Conservation (phyloP, 1,139 yeast genomes). For the Magnusiomyces starmeri region DNA sequence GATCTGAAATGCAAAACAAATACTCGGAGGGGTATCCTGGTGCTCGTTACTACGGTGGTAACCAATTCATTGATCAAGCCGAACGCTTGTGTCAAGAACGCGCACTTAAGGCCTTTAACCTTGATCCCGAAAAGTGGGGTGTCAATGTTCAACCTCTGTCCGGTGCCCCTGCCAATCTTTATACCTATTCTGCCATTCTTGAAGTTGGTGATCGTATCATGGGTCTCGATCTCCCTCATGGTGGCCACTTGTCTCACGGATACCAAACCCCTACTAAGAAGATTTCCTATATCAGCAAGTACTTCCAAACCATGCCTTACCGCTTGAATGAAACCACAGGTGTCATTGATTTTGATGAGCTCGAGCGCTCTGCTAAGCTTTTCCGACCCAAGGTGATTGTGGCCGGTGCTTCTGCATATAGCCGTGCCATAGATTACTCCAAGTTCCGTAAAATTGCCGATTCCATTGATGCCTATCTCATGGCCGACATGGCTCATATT, state of each 20-base stretch:
- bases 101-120: constrained; percentile 79
- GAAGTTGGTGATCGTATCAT: constrained; percentile 91
- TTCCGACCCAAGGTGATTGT: constrained; percentile 94
- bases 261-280: constrained; percentile 94
- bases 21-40: constrained; percentile 99
- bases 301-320: constrained; percentile 98
- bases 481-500: constrained; percentile 98
- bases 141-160: constrained; percentile 94
- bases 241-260: constrained; percentile 97
- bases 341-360: constrained; percentile 86
- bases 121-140: constrained; percentile 87
- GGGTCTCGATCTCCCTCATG: constrained; percentile 97
- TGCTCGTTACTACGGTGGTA: constrained; percentile 95
- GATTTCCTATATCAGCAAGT: constrained; percentile 91
- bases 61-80: constrained; percentile 89
- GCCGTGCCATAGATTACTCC: constrained; percentile 89
- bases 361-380: constrained; percentile 80
- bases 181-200: constrained; percentile 90
- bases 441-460: constrained; percentile 96
- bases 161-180: constrained; percentile 96
- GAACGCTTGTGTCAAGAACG: constrained; percentile 88
- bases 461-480: constrained; percentile 89
- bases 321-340: constrained; percentile 89
- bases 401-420: constrained; percentile 97
- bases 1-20: constrained; percentile 98